A percentile compares a stretch with the other conserved stretches of the same genome.
Conservation (phyloP, 805 yeast species). For the Nakazawaea anatomiae region DNA sequence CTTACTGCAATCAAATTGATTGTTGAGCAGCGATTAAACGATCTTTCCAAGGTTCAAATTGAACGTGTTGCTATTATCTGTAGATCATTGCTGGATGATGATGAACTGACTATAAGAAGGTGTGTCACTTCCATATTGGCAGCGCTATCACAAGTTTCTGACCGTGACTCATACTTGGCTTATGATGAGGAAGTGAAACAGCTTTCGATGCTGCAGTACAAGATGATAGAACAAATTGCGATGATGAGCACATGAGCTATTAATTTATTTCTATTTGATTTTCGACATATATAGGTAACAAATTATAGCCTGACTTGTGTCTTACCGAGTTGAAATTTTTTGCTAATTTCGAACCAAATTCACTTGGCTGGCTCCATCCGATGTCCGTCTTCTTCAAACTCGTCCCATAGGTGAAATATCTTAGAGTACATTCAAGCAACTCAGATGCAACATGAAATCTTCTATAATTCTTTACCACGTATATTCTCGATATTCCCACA, state of each 20-base stretch:
- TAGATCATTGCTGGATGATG: background rate
- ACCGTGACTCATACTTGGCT: background rate
- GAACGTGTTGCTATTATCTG: background rate
- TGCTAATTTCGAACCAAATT: conserved; percentile 57
- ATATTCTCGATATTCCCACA: conserved; percentile 46
- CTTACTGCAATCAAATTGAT: background rate
- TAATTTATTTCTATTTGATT: too few species aligned
- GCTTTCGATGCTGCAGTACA: conserved; percentile 1
- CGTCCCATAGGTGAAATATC: conserved; percentile 44
- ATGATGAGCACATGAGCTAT: background rate
- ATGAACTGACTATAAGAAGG: background rate
- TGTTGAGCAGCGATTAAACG: background rate
- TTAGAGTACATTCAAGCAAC: conserved; percentile 38
- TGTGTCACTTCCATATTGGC: background rate
- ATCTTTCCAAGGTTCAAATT: background rate
- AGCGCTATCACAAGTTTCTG: background rate
- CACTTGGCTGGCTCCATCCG: conserved; percentile 73
- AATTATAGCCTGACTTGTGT: conserved; percentile 45
- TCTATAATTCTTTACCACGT: conserved; percentile 39
- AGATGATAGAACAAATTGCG: background rate
- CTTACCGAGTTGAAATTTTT: conserved; percentile 44
- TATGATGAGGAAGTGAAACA: background rate
- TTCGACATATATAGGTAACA: conserved; percentile 45
- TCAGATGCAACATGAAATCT: conserved; percentile 42
- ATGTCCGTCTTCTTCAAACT: conserved; percentile 34